A percentile compares a stretch with the other conserved stretches of the same genome.
Conservation (phyloP, 805 yeast species). For the Torulaspora maleeae region DNA sequence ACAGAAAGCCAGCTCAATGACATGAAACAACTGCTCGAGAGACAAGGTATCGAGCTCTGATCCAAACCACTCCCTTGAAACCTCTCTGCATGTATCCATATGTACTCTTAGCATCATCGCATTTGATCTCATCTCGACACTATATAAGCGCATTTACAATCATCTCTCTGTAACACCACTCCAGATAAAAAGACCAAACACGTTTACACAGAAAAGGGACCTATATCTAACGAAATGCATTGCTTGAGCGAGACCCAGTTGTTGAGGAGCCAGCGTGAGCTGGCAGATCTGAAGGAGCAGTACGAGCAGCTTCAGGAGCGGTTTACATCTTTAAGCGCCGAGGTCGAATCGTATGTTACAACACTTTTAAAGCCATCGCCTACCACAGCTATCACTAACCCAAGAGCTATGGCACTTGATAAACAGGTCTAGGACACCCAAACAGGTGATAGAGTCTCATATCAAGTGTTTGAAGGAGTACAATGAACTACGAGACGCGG, state of each 20-base stretch:
- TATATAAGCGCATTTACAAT: background rate
- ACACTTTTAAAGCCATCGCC: background rate
- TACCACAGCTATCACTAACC: background rate
- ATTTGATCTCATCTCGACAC: background rate
- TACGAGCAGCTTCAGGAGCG: slow-evolving; percentile 5
- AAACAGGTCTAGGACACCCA: slow-evolving; percentile 30
- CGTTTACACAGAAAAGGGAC: background rate
- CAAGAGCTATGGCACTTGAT: background rate
- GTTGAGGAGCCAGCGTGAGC: slow-evolving; percentile 2
- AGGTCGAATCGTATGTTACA: slow-evolving; percentile 13
- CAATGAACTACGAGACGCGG: slow-evolving; percentile 60
- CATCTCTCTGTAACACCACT: background rate
- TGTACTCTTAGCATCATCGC: background rate
- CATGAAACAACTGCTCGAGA: slow-evolving; percentile 20
- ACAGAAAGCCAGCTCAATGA: slow-evolving; percentile 28
- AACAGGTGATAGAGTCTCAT: slow-evolving; percentile 46
- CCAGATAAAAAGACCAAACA: background rate
- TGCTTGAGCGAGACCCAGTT: slow-evolving; percentile 1
- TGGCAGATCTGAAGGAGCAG: slow-evolving; percentile 4
- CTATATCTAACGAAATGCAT: background rate
- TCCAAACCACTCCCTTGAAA: background rate
- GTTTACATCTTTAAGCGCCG: slow-evolving; percentile 9
- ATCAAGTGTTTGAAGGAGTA: slow-evolving; percentile 50
- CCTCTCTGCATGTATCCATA: background rate
- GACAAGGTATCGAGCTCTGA: slow-evolving; percentile 1